These are phyloP conservation scores for Atkinsonella hypoxylon DNA, from an alignment of 2,329 filamentous ascomycete species.

Conservation along the genomic window DNA sequence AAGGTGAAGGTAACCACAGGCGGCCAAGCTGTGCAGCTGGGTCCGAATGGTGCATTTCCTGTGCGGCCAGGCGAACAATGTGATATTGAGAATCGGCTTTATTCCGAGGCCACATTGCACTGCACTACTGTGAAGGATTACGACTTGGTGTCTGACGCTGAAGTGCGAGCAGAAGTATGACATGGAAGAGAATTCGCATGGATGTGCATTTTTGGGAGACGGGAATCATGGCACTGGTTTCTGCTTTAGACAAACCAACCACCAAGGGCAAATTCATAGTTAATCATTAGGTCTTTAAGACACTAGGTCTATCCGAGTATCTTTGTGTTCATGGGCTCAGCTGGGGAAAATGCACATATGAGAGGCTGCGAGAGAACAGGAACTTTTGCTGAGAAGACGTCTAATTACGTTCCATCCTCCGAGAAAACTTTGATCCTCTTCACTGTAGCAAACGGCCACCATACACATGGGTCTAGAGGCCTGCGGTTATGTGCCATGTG, in stretches of 20 bases:
- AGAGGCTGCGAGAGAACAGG: not conserved
- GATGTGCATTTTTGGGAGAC: not conserved
- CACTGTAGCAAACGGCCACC: not conserved
- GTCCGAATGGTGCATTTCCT: constrained; percentile 32
- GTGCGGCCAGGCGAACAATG: constrained; percentile 27
- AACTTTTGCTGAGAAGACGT: too few species aligned
- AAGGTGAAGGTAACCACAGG: constrained; percentile 28
- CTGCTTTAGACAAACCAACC: too few species aligned
- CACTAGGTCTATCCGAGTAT: not conserved
- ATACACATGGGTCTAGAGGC: not conserved
- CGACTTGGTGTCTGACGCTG: not conserved
- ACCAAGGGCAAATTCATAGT: too few species aligned
- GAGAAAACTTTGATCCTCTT: not conserved
- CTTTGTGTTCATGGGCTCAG: not conserved
- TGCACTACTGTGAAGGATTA: constrained; percentile 22
- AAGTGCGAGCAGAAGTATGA: not conserved
- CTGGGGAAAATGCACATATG: not conserved
- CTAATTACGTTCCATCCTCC: not conserved
- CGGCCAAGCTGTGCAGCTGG: constrained; percentile 26
- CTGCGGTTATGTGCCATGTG: not conserved
- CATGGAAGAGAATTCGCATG: not conserved
- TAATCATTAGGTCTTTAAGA: too few species aligned
- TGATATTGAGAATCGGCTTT: constrained; percentile 29
- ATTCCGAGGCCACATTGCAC: constrained; percentile 32
- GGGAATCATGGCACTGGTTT: not conserved